Conservation (phyloP, 2,329 filamentous ascomycete species). For the Camillea tinctor region DNA sequence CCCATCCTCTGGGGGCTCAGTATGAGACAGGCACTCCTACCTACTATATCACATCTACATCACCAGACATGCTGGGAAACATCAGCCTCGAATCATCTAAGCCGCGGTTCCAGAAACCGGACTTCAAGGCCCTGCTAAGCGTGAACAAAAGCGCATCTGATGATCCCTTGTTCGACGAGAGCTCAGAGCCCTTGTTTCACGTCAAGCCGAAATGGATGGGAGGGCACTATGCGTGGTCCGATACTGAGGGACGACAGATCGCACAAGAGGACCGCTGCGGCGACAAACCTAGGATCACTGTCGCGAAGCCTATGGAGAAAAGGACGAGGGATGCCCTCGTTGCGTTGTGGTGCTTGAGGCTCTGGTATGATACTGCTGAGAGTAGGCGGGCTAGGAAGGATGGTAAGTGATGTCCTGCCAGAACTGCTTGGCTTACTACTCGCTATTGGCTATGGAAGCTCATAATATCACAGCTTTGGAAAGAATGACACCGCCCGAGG, state of each 20-base stretch:
- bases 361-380: slow-evolving; percentile 17
- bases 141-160: slow-evolving; percentile 1
- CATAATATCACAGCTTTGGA: slow-evolving; percentile 3
- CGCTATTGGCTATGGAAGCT: not conserved
- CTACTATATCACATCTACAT: slow-evolving; percentile 15
- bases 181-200: slow-evolving; percentile 4
- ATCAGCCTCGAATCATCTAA: slow-evolving; percentile 10
- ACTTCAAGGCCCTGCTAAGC: slow-evolving; percentile 7
- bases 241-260: slow-evolving; percentile 2
- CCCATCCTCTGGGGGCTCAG: slow-evolving; percentile 4
- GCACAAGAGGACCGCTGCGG: slow-evolving; percentile 4
- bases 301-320: slow-evolving; percentile 5
- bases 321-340: slow-evolving; percentile 9
- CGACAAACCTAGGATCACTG: not conserved
- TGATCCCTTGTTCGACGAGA: slow-evolving; percentile 2
- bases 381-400: slow-evolving; percentile 10
- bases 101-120: slow-evolving; percentile 3
- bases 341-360: slow-evolving; percentile 13
- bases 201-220: slow-evolving; percentile 9
- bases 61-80: slow-evolving; percentile 7
- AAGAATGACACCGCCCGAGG: slow-evolving; percentile 1
- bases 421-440: not conserved
- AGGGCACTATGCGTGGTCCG: slow-evolving; percentile 6
- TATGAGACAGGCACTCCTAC: slow-evolving; percentile 2
- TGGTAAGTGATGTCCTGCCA: not conserved